Evolutionary conservation across 1,139 yeast species (phyloP).

Genomic region (Candida tunisiensis): DNA sequence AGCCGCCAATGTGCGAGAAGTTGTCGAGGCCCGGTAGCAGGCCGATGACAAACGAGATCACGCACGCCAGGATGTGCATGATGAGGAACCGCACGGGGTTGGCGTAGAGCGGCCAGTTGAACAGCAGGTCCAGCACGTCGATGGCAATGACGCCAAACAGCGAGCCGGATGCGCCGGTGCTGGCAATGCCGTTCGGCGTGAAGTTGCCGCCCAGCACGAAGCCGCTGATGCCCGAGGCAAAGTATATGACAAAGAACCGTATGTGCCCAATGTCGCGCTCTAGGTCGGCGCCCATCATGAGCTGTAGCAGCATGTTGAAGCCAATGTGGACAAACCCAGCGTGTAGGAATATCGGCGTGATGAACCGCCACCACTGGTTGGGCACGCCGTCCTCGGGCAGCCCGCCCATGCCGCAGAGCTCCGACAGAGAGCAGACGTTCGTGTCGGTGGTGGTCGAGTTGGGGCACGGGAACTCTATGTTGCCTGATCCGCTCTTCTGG

Average conservation of each 20-base stretch:
- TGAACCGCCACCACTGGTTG: slow-evolving; percentile 53
- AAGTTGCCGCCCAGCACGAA: slow-evolving; percentile 57
- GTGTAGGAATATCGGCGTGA: slow-evolving; percentile 59
- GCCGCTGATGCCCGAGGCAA: slow-evolving; percentile 51
- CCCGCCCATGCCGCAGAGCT: slow-evolving; percentile 50
- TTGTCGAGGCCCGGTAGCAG: slow-evolving; percentile 62
- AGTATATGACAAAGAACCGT: slow-evolving; percentile 38
- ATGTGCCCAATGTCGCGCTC: slow-evolving; percentile 42
- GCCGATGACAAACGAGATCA: slow-evolving; percentile 48
- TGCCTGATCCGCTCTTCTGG: slow-evolving; percentile 19
- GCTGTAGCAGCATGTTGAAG: slow-evolving; percentile 46
- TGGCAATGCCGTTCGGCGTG: slow-evolving; percentile 52
- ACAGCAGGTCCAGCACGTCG: slow-evolving; percentile 39
- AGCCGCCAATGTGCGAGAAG: slow-evolving; percentile 66
- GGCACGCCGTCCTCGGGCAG: slow-evolving; percentile 14
- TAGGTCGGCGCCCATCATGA: slow-evolving; percentile 44
- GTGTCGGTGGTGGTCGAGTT: slow-evolving; percentile 42
- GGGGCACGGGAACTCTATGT: slow-evolving; percentile 45
- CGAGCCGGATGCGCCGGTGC: slow-evolving; percentile 66
- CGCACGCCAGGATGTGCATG: slow-evolving; percentile 37
- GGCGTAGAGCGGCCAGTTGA: slow-evolving; percentile 33
- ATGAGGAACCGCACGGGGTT: slow-evolving; percentile 24
- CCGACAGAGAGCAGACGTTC: slow-evolving; percentile 37
- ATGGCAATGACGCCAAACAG: slow-evolving; percentile 55
- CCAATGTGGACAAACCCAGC: slow-evolving; percentile 60